Conservation (phyloP, 352 stramenopile species). For the Phytophthora macrochlamydospora region DNA sequence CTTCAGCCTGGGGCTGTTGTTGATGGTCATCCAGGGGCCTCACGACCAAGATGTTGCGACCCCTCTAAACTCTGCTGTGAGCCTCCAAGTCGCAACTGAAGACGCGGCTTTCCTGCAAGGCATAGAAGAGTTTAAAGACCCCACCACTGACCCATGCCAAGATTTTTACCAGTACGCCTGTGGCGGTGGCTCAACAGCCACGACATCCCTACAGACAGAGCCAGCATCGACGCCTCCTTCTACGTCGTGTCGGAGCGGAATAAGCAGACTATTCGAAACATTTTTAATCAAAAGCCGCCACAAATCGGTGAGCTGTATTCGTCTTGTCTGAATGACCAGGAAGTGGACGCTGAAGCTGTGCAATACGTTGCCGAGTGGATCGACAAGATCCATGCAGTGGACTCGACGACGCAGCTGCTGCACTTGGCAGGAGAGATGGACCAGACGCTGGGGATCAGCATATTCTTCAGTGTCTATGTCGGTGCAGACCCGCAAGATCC, state of each 20-base stretch:
- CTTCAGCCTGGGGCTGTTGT: slow-evolving; percentile 23
- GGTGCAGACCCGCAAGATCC: slow-evolving; percentile 53
- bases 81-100: background rate
- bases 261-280: slow-evolving; percentile 54
- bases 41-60: background rate
- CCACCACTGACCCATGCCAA: slow-evolving; percentile 58
- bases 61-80: no score
- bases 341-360: slow-evolving; percentile 46
- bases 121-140: slow-evolving; percentile 59
- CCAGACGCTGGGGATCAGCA: slow-evolving; percentile 47
- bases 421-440: slow-evolving; percentile 47
- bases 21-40: slow-evolving; percentile 6
- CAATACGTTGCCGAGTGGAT: slow-evolving; percentile 46
- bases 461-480: slow-evolving; percentile 60
- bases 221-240: slow-evolving; percentile 63
- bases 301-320: slow-evolving; percentile 63
- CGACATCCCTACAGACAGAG: slow-evolving; percentile 50
- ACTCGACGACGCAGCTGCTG: slow-evolving; percentile 49
- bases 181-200: slow-evolving; percentile 65
- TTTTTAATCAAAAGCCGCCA: slow-evolving; percentile 56
- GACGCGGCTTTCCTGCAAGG: slow-evolving; percentile 45
- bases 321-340: slow-evolving; percentile 51
- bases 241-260: slow-evolving; percentile 53
- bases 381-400: slow-evolving; percentile 39
- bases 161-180: slow-evolving; percentile 85